Percentiles rank a stretch among this genome's conserved stretches.
Conservation (phyloP, 2,329 filamentous ascomycete species). For the Monosporascus sp. region DNA sequence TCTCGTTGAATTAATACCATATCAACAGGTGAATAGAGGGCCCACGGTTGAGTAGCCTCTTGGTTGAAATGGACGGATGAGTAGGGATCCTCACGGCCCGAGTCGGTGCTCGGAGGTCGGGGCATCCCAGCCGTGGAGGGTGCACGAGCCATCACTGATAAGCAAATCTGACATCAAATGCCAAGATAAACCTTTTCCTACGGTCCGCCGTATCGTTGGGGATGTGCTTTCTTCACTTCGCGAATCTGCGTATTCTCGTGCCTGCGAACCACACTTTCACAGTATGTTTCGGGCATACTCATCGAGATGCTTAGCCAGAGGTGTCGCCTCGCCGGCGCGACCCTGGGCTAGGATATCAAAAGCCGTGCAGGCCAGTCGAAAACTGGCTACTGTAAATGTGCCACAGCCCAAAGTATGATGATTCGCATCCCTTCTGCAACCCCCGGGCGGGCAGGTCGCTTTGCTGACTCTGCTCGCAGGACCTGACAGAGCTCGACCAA, state of each 20-base stretch:
- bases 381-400: neutral
- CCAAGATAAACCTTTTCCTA: neutral
- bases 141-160: neutral
- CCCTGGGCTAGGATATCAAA: neutral
- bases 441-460: neutral
- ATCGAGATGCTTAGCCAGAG: neutral
- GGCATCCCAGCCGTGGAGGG: neutral
- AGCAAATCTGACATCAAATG: neutral
- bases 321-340: neutral
- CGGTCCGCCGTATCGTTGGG: neutral
- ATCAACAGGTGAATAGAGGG: too few relatives aligned
- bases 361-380: neutral
- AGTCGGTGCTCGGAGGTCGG: neutral
- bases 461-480: slow-evolving; percentile 41
- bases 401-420: neutral
- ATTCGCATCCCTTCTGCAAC: neutral
- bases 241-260: neutral
- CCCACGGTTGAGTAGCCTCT: too few relatives aligned
- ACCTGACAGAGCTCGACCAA: slow-evolving; percentile 80
- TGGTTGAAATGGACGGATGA: too few relatives aligned
- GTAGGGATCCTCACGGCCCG: too few relatives aligned
- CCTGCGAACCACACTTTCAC: neutral
- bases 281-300: neutral
- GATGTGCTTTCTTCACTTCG: neutral
- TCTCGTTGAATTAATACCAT: too few relatives aligned